Evolutionary conservation across 305 asterid species (phyloP).

Genomic region (Striga hermonthica): DNA sequence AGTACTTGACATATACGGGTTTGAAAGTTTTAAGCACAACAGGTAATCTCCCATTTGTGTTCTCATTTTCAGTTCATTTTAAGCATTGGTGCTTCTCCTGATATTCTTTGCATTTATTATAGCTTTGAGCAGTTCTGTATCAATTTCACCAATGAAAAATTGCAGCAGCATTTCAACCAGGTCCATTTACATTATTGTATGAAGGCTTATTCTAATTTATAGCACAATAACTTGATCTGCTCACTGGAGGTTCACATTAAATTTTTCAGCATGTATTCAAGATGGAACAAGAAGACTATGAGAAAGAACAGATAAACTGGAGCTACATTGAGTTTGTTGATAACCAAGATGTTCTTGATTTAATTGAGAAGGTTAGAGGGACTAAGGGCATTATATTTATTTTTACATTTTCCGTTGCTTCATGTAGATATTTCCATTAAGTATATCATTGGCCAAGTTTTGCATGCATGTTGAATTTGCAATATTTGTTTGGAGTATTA

Average conservation of each 20-base stretch:
- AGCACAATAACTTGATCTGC: slow-evolving; percentile 23
- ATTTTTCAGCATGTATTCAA: slow-evolving; percentile 91
- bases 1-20: slow-evolving; percentile 98
- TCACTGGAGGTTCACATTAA: slow-evolving; percentile 34
- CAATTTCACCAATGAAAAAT: slow-evolving; percentile 97
- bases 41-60: slow-evolving; percentile 51
- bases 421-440: slow-evolving; percentile 19
- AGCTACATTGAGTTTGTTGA: slow-evolving; percentile 99
- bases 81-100: slow-evolving; percentile 29
- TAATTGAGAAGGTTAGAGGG: slow-evolving; percentile 83
- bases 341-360: slow-evolving; percentile 98
- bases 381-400: slow-evolving; percentile 16
- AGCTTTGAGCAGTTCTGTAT: slow-evolving; percentile 99
- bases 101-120: slow-evolving; percentile 34
- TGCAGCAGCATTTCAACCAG: slow-evolving; percentile 99
- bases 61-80: slow-evolving; percentile 25
- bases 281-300: slow-evolving; percentile 99
- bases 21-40: slow-evolving; percentile 93
- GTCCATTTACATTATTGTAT: slow-evolving; percentile 41
- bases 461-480: slow-evolving; percentile 19
- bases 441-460: slow-evolving; percentile 20
- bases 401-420: slow-evolving; percentile 25
- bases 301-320: slow-evolving; percentile 94
- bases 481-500: slow-evolving; percentile 10
- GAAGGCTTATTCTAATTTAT: slow-evolving; percentile 16